A percentile compares a stretch with the other conserved stretches of the same genome.
Conservation (phyloP, 2,329 filamentous ascomycete species). For the Pyricularia sp. region DNA sequence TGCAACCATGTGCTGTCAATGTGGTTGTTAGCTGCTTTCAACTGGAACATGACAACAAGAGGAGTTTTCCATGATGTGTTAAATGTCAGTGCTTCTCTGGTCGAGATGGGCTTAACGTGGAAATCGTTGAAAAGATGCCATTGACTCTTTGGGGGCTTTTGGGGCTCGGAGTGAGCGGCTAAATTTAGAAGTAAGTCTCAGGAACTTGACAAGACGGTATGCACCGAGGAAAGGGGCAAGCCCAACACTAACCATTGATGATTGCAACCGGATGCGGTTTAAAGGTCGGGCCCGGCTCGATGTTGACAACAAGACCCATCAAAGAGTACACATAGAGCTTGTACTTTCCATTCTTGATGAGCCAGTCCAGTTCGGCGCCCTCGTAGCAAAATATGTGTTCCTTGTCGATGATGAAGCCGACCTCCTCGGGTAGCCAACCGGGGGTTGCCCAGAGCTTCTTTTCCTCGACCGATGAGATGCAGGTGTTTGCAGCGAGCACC, state of each 20-base stretch:
- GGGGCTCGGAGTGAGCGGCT: constrained; percentile 59
- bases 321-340: constrained; percentile 85
- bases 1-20: constrained; percentile 84
- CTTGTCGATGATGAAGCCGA: constrained; percentile 75
- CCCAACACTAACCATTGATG: constrained; percentile 58
- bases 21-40: constrained; percentile 69
- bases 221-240: background rate
- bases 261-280: constrained; percentile 87
- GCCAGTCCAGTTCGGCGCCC: constrained; percentile 75
- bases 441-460: constrained; percentile 79
- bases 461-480: constrained; percentile 58
- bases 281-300: constrained; percentile 75
- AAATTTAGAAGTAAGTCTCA: background rate
- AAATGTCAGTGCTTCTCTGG: constrained; percentile 81
- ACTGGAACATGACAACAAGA: constrained; percentile 77
- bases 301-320: constrained; percentile 81
- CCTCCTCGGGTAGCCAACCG: constrained; percentile 87
- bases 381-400: constrained; percentile 95
- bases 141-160: constrained; percentile 51
- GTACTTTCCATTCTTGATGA: constrained; percentile 69
- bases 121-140: constrained; percentile 99
- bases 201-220: background rate
- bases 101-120: constrained; percentile 69
- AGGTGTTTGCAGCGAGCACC: constrained; percentile 81
- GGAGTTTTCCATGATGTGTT: constrained; percentile 89